Conservation (phyloP, 2,329 filamentous ascomycete genomes). For the Trichoderma pleuroti region DNA sequence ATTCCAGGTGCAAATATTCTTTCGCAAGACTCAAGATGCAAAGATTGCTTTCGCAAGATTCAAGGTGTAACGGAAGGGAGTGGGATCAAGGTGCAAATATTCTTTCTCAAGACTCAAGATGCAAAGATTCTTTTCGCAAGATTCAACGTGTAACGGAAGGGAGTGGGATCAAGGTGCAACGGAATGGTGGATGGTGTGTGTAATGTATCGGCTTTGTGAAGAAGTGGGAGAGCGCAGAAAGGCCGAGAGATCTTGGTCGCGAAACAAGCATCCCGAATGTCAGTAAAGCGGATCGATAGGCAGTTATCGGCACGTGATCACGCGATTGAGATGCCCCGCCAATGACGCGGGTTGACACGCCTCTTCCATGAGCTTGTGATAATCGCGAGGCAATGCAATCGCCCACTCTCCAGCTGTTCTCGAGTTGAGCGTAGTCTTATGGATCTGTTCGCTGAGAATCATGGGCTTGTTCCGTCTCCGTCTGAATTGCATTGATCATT, state of each 20-base stretch:
- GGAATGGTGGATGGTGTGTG: background rate
- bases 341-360: slow-evolving; percentile 16
- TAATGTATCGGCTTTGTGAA: background rate
- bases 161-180: background rate
- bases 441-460: slow-evolving; percentile 23
- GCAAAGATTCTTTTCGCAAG: background rate
- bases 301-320: slow-evolving; percentile 29
- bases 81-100: too few relatives aligned
- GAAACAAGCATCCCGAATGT: background rate
- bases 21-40: too few relatives aligned
- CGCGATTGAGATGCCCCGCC: slow-evolving; percentile 22
- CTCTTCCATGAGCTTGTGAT: background rate
- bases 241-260: background rate
- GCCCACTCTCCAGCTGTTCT: background rate
- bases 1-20: too few relatives aligned
- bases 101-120: too few relatives aligned
- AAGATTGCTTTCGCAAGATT: background rate
- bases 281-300: background rate
- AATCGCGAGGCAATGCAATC: background rate
- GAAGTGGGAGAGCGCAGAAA: too few relatives aligned
- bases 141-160: too few relatives aligned
- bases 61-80: background rate
- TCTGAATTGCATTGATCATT: slow-evolving; percentile 94
- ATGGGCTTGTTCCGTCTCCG: slow-evolving; percentile 79
- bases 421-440: slow-evolving; percentile 16